Percentiles rank a stretch among this genome's conserved stretches.
Evolutionary conservation across 345 rosid species (phyloP).

Genomic region (Moricandia moricandioides): DNA sequence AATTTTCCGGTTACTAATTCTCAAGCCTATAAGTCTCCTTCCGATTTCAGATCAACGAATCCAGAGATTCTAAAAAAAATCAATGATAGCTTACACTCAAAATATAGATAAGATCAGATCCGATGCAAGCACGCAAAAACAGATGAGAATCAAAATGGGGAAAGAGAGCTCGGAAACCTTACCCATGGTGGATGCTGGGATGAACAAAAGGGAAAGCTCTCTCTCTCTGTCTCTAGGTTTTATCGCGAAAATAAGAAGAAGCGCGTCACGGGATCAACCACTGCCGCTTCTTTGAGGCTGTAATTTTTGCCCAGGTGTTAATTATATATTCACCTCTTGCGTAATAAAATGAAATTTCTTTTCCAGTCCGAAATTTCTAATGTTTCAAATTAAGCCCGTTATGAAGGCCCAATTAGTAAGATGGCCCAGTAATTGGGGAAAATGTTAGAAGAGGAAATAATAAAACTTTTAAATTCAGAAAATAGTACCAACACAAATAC

Average conservation of each 20-base stretch:
- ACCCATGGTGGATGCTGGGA: constrained; percentile 28
- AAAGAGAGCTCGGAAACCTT: constrained; percentile 10
- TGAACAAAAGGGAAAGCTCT: neutral
- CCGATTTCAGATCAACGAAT: neutral
- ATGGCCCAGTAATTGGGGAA: neutral
- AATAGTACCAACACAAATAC: neutral
- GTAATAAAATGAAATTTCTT: neutral
- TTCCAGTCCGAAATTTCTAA: neutral
- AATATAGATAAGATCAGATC: constrained; percentile 4
- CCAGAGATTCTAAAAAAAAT: too few species aligned
- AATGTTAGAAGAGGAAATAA: neutral
- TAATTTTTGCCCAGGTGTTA: constrained; percentile 16
- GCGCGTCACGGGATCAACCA: constrained; percentile 28
- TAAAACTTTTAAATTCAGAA: neutral
- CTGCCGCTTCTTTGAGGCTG: constrained; percentile 14
- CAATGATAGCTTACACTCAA: too few species aligned
- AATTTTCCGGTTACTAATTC: neutral
- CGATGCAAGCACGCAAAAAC: neutral
- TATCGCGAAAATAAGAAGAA: neutral
- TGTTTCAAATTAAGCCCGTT: neutral
- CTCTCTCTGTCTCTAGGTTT: constrained; percentile 28
- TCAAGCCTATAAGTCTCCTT: neutral
- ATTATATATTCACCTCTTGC: neutral
- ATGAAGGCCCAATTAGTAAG: neutral
- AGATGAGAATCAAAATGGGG: neutral